phyloP scores from a whole-genome alignment of 2,329 filamentous ascomycete genomes.

The Botrytis cinerea region DNA sequence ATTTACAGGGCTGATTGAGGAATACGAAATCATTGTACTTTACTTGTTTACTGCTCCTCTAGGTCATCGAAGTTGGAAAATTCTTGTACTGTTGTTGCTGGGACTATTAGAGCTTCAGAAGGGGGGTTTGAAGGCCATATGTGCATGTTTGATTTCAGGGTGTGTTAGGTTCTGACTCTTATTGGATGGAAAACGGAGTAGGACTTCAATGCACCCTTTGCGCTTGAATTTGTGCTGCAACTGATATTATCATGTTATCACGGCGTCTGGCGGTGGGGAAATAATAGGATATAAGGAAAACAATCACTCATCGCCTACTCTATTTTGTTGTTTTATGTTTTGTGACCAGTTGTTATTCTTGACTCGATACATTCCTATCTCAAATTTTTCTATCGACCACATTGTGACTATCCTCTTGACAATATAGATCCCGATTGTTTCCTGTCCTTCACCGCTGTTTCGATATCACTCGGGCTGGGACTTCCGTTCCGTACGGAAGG shows the following conservation, averaged over 20 bases:
- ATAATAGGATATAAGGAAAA: conserved; percentile 26
- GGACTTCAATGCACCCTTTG: conserved; percentile 15
- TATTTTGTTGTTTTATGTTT: not conserved
- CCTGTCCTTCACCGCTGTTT: conserved; percentile 10
- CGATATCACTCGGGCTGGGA: not conserved
- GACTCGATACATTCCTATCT: not conserved
- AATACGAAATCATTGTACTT: conserved; percentile 23
- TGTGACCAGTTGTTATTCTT: not conserved
- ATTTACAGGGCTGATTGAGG: conserved; percentile 14
- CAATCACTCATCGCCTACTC: conserved; percentile 2
- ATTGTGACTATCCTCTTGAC: not conserved
- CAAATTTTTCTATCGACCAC: no score
- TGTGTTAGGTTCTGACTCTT: conserved; percentile 7
- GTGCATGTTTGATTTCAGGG: conserved; percentile 22
- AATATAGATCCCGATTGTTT: not conserved
- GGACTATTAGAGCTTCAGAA: not conserved
- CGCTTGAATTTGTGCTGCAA: conserved; percentile 23
- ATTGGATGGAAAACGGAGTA: conserved; percentile 17
- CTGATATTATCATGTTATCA: conserved; percentile 24
- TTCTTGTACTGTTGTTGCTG: conserved; percentile 23
- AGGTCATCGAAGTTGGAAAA: conserved; percentile 14
- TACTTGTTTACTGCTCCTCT: conserved; percentile 20
- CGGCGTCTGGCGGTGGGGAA: conserved; percentile 19
- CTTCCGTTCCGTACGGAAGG: conserved; percentile 3
- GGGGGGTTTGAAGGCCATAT: conserved; percentile 11